Percentiles rank a stretch among this genome's conserved stretches.
Evolutionary conservation across 106 monocot species (phyloP).

Genomic region (Dioscorea alata): DNA sequence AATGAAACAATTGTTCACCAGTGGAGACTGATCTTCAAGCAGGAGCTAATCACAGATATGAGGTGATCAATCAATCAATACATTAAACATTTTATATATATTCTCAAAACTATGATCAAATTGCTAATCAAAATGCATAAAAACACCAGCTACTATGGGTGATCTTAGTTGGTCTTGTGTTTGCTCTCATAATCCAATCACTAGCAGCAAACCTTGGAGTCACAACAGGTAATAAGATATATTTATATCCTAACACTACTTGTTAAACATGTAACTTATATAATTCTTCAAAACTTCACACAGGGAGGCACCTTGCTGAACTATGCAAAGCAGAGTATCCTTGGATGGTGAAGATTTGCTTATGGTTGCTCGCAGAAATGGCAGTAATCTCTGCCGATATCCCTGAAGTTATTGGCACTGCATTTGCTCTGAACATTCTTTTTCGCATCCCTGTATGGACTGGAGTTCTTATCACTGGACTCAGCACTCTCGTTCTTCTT

Average conservation of each 20-base stretch:
- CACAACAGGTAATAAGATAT: constrained; percentile 44
- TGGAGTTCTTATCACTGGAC: constrained; percentile 72
- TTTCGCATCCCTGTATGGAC: constrained; percentile 69
- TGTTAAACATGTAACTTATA: background rate
- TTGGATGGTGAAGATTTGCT: constrained; percentile 23
- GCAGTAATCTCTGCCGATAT: constrained; percentile 80
- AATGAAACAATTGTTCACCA: constrained; percentile 8
- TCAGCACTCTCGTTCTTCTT: constrained; percentile 75
- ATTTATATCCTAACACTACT: background rate
- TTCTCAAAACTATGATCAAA: background rate
- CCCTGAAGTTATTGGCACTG: constrained; percentile 89
- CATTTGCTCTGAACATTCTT: constrained; percentile 78
- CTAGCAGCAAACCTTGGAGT: constrained; percentile 83
- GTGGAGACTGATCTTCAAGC: constrained; percentile 81
- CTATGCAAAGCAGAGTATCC: constrained; percentile 69
- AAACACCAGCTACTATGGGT: constrained; percentile 64
- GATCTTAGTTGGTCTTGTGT: constrained; percentile 52
- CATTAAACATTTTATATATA: background rate
- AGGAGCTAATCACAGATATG: constrained; percentile 61
- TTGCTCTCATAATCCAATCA: constrained; percentile 77
- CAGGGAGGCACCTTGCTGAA: constrained; percentile 78
- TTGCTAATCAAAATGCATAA: no score
- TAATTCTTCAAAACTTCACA: background rate
- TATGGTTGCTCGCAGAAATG: constrained; percentile 64
- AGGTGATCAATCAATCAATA: constrained; percentile 24